phyloP scores from a whole-genome alignment of 306 rosid genomes.

The Quillaja saponaria region DNA sequence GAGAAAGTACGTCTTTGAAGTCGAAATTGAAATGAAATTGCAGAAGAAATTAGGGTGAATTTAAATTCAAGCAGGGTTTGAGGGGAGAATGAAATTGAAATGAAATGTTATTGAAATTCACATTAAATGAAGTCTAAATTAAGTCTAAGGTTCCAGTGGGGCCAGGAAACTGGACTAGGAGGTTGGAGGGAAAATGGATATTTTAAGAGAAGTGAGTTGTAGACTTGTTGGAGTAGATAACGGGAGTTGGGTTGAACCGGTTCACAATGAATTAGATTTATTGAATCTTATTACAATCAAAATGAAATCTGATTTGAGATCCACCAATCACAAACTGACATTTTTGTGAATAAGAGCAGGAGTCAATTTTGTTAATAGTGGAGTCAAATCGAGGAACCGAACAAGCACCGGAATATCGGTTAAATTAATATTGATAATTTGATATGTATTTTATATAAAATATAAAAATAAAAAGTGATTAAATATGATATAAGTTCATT shows the following conservation, averaged over 20 bases:
- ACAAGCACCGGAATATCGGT: not conserved
- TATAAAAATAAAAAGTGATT: too few species aligned
- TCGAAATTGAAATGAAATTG: slow-evolving; percentile 50
- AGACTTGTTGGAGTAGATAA: too few species aligned
- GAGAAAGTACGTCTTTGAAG: slow-evolving; percentile 43
- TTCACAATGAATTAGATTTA: slow-evolving; percentile 34
- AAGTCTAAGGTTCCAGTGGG: slow-evolving; percentile 25
- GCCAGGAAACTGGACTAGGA: slow-evolving; percentile 32
- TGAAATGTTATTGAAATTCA: slow-evolving; percentile 57
- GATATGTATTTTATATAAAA: too few species aligned
- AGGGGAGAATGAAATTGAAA: slow-evolving; percentile 16
- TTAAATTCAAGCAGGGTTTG: slow-evolving; percentile 34
- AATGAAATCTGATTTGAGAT: not conserved
- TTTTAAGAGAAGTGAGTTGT: not conserved
- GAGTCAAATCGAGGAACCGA: not conserved
- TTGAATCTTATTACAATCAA: not conserved
- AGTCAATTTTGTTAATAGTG: slow-evolving; percentile 1
- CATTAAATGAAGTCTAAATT: slow-evolving; percentile 68
- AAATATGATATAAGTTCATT: too few species aligned
- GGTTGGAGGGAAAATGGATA: slow-evolving; percentile 14
- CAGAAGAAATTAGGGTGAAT: slow-evolving; percentile 45
- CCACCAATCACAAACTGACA: not conserved
- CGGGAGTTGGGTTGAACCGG: slow-evolving; percentile 33
- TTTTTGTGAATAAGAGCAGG: not conserved
- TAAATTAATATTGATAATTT: too few species aligned